Evolutionary conservation across 2,329 filamentous ascomycete species (phyloP).

Genomic region (Diatrype stigma): DNA sequence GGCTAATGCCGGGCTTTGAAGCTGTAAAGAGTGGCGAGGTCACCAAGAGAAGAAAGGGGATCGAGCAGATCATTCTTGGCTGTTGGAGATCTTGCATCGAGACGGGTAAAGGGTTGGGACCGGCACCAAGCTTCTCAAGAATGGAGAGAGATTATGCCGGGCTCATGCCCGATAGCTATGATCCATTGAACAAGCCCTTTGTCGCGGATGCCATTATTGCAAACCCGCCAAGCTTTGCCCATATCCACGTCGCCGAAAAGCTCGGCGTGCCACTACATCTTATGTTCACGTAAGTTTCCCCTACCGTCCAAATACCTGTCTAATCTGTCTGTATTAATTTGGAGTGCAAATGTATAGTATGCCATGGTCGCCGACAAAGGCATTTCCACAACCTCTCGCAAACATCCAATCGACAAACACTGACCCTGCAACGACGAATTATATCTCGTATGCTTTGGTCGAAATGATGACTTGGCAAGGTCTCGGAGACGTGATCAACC

Average conservation of each 20-base stretch:
- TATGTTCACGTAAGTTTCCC: too few relatives aligned
- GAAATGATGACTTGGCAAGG: conserved; percentile 95
- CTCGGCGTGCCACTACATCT: conserved; percentile 72
- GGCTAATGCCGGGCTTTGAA: conserved; percentile 31
- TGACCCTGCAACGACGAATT: conserved; percentile 65
- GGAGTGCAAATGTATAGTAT: too few relatives aligned
- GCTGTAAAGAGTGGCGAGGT: conserved; percentile 34
- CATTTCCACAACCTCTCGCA: conserved; percentile 77
- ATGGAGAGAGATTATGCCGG: too few relatives aligned
- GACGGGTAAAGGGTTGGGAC: too few relatives aligned
- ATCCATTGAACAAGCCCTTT: too few relatives aligned
- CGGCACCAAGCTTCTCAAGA: conserved; percentile 36
- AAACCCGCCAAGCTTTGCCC: conserved; percentile 73
- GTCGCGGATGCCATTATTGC: conserved; percentile 80
- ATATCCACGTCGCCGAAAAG: conserved; percentile 72
- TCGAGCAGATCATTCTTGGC: conserved; percentile 74
- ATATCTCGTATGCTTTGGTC: conserved; percentile 75
- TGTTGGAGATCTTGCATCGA: conserved; percentile 87
- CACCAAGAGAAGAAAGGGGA: conserved; percentile 41
- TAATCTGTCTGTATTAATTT: too few relatives aligned
- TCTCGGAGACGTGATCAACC: conserved; percentile 84
- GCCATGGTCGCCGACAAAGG: conserved; percentile 78
- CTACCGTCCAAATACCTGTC: too few relatives aligned
- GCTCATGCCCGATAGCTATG: too few relatives aligned
- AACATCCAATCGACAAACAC: conserved; percentile 47